Conservation (phyloP, 176 grass and related monocot genomes). For the Rhynchospora tenuis region DNA sequence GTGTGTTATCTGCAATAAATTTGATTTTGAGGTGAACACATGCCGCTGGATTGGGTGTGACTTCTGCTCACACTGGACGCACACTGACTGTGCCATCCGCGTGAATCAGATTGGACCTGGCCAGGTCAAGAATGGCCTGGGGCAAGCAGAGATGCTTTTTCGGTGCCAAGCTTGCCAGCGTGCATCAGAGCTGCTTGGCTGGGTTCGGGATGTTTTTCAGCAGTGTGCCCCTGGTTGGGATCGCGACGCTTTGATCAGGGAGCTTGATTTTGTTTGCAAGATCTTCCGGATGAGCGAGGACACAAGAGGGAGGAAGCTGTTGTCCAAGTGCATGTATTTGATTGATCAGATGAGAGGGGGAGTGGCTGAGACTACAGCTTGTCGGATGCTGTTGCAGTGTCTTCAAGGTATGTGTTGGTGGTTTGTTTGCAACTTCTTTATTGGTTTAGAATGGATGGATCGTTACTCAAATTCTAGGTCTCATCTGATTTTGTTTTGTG, state of each 20-base stretch:
- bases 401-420: constrained; percentile 48
- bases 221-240: constrained; percentile 72
- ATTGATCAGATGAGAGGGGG: constrained; percentile 52
- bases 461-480: not conserved
- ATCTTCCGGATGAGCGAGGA: constrained; percentile 74
- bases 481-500: not conserved
- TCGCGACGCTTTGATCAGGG: constrained; percentile 42
- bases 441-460: not conserved
- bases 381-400: constrained; percentile 52
- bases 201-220: constrained; percentile 83
- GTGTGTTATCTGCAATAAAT: constrained; percentile 83
- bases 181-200: constrained; percentile 71
- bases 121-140: constrained; percentile 40
- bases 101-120: constrained; percentile 41
- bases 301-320: constrained; percentile 53
- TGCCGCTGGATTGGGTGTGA: constrained; percentile 93
- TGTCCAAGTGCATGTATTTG: constrained; percentile 48
- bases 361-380: constrained; percentile 44
- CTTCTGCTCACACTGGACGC: constrained; percentile 84
- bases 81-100: constrained; percentile 74
- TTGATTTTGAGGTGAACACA: constrained; percentile 87
- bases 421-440: not conserved
- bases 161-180: constrained; percentile 74
- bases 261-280: constrained; percentile 80
- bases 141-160: constrained; percentile 52